Evolutionary conservation across 1,284 basidiomycete species (phyloP).

Genomic region (Volvariella volvacea): DNA sequence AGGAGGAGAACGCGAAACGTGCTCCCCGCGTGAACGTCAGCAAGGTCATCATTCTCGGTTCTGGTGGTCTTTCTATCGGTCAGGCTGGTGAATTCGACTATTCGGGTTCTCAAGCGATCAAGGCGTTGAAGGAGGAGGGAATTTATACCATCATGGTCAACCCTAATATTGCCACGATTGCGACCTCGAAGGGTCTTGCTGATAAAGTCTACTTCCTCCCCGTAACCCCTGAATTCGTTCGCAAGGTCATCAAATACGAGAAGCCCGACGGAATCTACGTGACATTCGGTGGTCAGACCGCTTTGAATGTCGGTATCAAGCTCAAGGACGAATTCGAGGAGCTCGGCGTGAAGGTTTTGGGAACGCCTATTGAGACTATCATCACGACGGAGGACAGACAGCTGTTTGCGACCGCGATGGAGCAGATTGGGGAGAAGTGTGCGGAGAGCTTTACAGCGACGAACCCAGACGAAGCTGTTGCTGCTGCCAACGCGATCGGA

Average conservation of each 20-base stretch:
- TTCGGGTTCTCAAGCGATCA: constrained; percentile 98
- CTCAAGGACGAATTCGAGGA: constrained; percentile 92
- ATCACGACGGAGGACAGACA: constrained; percentile 97
- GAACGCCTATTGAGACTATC: constrained; percentile 96
- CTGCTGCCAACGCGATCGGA: constrained; percentile 85
- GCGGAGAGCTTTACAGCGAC: constrained; percentile 85
- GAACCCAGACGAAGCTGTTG: constrained; percentile 77
- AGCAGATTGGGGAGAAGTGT: constrained; percentile 92
- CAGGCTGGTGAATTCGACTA: constrained; percentile 99
- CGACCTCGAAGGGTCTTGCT: constrained; percentile 93
- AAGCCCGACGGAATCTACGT: constrained; percentile 98
- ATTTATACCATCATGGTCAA: constrained; percentile 99
- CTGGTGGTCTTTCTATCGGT: constrained; percentile 96
- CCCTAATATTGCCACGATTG: constrained; percentile 99
- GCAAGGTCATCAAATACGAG: constrained; percentile 97
- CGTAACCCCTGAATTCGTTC: constrained; percentile 96
- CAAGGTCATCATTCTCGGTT: constrained; percentile 96
- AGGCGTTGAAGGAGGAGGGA: constrained; percentile 97
- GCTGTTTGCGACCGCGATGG: constrained; percentile 93
- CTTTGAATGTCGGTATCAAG: constrained; percentile 94
- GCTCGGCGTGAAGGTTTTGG: constrained; percentile 89
- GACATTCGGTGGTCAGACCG: constrained; percentile 98
- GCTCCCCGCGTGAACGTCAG: constrained; percentile 76
- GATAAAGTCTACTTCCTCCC: constrained; percentile 99
- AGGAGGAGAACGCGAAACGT: constrained; percentile 76